Conservation (phyloP, 176 grass and related monocot genomes). For the Rhynchospora tenuis region DNA sequence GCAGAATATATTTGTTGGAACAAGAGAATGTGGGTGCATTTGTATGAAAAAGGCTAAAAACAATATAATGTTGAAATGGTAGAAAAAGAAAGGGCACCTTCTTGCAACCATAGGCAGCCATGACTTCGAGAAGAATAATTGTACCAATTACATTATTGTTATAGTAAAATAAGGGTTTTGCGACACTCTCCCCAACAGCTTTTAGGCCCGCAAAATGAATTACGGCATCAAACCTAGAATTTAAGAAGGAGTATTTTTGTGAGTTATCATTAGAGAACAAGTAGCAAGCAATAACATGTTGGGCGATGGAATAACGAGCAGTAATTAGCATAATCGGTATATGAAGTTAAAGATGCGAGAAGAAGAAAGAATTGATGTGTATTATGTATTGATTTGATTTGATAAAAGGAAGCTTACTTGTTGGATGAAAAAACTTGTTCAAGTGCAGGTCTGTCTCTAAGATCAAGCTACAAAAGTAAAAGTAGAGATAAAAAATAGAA, state of each 20-base stretch:
- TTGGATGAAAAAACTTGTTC: conserved; percentile 67
- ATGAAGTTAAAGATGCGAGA: too few species aligned
- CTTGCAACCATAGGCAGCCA: conserved; percentile 87
- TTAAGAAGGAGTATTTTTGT: not conserved
- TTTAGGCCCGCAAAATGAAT: conserved; percentile 95
- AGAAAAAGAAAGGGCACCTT: conserved; percentile 47
- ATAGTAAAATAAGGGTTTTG: conserved; percentile 94
- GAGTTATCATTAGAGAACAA: not conserved
- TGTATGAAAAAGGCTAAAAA: not conserved
- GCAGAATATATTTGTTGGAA: not conserved
- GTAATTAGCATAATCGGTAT: not conserved
- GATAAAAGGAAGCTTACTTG: conserved; percentile 42
- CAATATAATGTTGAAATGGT: not conserved
- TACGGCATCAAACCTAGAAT: conserved; percentile 85
- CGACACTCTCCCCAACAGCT: conserved; percentile 91
- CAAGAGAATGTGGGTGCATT: not conserved
- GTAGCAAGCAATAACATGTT: too few species aligned
- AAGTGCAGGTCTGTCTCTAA: conserved; percentile 66
- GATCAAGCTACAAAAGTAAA: conserved; percentile 67
- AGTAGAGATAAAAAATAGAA: too few species aligned
- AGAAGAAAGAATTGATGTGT: too few species aligned
- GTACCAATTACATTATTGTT: conserved; percentile 79
- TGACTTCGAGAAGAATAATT: conserved; percentile 92
- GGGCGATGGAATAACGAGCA: not conserved
- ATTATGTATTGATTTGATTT: not conserved